Base-by-base conservation (phyloP, 2,329 filamentous ascomycete species). In the Aspergillus pseudotamarii region DNA sequence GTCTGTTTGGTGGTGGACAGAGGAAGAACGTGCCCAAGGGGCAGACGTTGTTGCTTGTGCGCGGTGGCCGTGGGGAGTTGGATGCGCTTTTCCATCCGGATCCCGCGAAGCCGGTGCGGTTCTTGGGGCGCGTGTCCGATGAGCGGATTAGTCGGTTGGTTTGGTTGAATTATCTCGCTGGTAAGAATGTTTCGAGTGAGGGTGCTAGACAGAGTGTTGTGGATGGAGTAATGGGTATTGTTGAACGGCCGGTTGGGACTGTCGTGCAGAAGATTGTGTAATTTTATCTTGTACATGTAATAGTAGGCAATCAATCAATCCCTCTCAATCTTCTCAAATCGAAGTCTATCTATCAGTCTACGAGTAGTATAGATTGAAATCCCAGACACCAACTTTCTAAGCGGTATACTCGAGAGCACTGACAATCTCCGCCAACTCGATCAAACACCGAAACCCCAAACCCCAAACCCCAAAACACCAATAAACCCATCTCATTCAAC, bases 151-250 rank as follows among this genome's bases (percentile, higher is more conserved):
- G 91, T 61, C 87, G 91, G 62, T 80, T 94, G 64, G 81, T 98
- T 26, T 98, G 94, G 94, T 80, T 97, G 74, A 91, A 94, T 69
- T 99, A 97, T 78, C 82, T 99, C 36, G 92, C 88, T 5, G 95
- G 95, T 0, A 91, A 88, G 76, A 93, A 89, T 71, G 93, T 97
- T 11, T 93, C 93, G 34, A 96, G 92, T 66, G 93, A 97, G 76
- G 83, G 85, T 3, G 92, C 93, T 19, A 86, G 94, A 69, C 84
- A 88, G 78, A 96, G 86, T 69, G 91, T 99, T 57, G 91, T 96
- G 4, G 88, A 96, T 55, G 95, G 95, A 0, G 86, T 96, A 64
- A 89, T 98, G 84, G 89, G 89, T 69, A 91, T 97, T 79, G 93
- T 95, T 1, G 91, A 93, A 78, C 82, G 94, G 67, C 95, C 95